Conservation (phyloP, 2,329 filamentous ascomycete species). For the Alternaria metachromatica region DNA sequence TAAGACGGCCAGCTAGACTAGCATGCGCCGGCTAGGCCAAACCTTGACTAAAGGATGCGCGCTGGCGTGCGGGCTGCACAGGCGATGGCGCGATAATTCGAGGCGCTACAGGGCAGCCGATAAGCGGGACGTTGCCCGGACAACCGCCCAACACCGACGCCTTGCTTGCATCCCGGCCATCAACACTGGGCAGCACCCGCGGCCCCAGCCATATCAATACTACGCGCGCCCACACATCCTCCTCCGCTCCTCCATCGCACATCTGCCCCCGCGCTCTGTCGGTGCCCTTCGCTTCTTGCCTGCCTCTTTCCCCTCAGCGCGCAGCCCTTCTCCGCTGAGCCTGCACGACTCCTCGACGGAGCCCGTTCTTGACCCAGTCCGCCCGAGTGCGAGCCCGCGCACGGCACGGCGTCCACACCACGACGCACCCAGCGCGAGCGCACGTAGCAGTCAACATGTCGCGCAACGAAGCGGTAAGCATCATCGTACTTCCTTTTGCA, state of each 20-base stretch:
- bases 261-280: slow-evolving; percentile 36
- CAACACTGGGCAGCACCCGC: slow-evolving; percentile 31
- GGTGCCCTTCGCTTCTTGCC: slow-evolving; percentile 34
- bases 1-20: neutral
- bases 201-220: slow-evolving; percentile 27
- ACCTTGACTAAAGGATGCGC: slow-evolving; percentile 3
- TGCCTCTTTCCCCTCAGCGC: slow-evolving; percentile 22
- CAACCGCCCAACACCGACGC: slow-evolving; percentile 21
- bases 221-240: slow-evolving; percentile 29
- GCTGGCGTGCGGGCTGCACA: slow-evolving; percentile 13
- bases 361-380: slow-evolving; percentile 43
- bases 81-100: slow-evolving; percentile 7
- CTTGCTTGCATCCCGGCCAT: slow-evolving; percentile 30
- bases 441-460: slow-evolving; percentile 43
- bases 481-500: neutral
- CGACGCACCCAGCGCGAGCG: slow-evolving; percentile 19
- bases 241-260: slow-evolving; percentile 36
- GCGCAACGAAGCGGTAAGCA: slow-evolving; percentile 50
- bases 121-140: slow-evolving; percentile 24
- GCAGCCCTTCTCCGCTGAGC: slow-evolving; percentile 22
- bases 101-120: slow-evolving; percentile 4
- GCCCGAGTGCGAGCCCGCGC: neutral
- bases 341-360: slow-evolving; percentile 32
- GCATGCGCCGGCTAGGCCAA: neutral
- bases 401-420: slow-evolving; percentile 7